These are phyloP conservation scores for Ambrosia trifida DNA, from an alignment of 129 eudicot genomes.

Conservation along the genomic window DNA sequence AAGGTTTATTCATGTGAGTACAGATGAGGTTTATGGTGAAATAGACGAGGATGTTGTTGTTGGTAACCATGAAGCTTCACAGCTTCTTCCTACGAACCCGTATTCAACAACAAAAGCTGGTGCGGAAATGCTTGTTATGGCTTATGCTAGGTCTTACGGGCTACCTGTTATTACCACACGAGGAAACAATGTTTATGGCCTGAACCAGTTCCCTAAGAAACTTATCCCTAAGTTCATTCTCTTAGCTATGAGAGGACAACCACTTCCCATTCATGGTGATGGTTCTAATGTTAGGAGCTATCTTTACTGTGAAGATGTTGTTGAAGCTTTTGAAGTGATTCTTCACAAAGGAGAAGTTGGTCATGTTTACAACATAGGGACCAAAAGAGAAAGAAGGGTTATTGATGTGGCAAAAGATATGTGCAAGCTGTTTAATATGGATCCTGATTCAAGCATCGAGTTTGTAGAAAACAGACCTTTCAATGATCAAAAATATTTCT, in stretches of 20 bases:
- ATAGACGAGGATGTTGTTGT: conserved; percentile 99
- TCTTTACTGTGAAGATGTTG: conserved; percentile 96
- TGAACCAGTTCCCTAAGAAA: conserved; percentile 91
- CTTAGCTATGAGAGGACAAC: conserved; percentile 84
- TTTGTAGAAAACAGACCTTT: conserved; percentile 97
- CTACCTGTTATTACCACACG: conserved; percentile 95
- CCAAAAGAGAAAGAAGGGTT: conserved; percentile 86
- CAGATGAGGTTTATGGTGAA: conserved; percentile 98
- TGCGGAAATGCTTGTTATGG: conserved; percentile 99
- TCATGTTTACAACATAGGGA: conserved; percentile 96
- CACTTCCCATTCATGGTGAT: conserved; percentile 94
- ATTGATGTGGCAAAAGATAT: conserved; percentile 89
- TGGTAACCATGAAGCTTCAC: conserved; percentile 98
- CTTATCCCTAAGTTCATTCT: conserved; percentile 92
- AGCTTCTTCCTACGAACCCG: conserved; percentile 96
- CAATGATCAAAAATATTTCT: conserved; percentile 93
- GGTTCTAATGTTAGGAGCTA: conserved; percentile 93
- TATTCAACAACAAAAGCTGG: conserved; percentile 98
- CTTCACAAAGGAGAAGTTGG: conserved; percentile 98
- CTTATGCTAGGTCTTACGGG: conserved; percentile 95
- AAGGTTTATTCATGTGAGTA: conserved; percentile 93
- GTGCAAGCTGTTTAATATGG: conserved; percentile 75
- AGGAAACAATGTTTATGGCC: conserved; percentile 97
- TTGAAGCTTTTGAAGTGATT: conserved; percentile 94
- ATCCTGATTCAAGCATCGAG: conserved; percentile 67